These are phyloP conservation scores for Xylaria acuta DNA, from an alignment of 495 filamentous ascomycete species.

Conservation along the genomic window DNA sequence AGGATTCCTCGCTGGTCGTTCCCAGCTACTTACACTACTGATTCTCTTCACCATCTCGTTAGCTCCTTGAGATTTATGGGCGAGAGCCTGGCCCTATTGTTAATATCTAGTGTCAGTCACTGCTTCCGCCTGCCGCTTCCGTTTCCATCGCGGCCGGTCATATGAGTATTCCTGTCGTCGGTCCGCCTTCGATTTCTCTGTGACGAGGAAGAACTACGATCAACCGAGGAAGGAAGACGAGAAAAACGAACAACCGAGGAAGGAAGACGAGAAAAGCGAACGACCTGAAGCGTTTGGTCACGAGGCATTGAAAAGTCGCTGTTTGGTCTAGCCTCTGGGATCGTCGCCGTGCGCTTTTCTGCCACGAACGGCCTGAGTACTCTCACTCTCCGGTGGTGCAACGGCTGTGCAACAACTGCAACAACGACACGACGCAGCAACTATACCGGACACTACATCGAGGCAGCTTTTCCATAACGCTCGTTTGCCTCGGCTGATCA, in stretches of 20 bases:
- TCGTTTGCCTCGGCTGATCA: background rate
- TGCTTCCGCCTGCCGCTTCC: background rate
- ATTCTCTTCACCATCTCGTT: conserved; percentile 24
- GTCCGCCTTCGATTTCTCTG: background rate
- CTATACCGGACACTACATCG: background rate
- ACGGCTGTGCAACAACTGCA: background rate
- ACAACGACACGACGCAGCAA: background rate
- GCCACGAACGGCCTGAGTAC: background rate
- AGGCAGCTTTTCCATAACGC: conserved; percentile 11
- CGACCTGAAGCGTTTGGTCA: background rate
- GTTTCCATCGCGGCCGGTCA: background rate
- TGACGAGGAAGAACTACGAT: background rate
- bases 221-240: background rate
- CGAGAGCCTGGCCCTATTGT: background rate
- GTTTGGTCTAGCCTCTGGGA: background rate
- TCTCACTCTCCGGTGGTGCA: background rate
- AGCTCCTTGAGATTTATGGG: conserved; percentile 5
- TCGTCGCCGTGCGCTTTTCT: background rate
- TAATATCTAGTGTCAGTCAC: conserved; percentile 12
- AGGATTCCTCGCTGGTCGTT: conserved; percentile 27
- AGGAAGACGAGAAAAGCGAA: too few species aligned
- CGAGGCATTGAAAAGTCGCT: background rate
- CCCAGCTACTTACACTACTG: conserved; percentile 4
- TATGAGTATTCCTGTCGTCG: background rate
- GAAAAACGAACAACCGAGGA: background rate